These are phyloP conservation scores for Echium plantagineum DNA, from an alignment of 257 asterid genomes.

Conservation along the genomic window DNA sequence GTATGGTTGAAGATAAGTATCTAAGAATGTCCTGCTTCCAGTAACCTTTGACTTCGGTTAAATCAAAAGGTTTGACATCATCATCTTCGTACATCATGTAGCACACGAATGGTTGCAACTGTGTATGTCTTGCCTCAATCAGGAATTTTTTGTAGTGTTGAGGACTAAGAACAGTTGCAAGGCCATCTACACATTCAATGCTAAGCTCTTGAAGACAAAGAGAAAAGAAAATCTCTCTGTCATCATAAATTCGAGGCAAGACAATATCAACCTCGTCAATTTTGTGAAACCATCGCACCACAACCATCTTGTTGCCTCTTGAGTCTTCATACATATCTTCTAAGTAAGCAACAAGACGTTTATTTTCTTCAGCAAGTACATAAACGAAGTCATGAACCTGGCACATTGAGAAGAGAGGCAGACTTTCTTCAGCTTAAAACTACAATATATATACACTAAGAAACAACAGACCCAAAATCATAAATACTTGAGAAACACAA, in stretches of 20 bases:
- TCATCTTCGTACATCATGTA: constrained; percentile 55
- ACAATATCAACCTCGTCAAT: constrained; percentile 87
- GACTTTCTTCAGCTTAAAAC: neutral
- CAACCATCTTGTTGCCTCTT: constrained; percentile 77
- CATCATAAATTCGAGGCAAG: constrained; percentile 68
- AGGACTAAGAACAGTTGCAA: constrained; percentile 79
- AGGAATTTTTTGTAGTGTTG: constrained; percentile 51
- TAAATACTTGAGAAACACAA: neutral
- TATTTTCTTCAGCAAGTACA: constrained; percentile 70
- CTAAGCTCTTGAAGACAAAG: constrained; percentile 89
- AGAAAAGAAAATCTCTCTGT: constrained; percentile 92
- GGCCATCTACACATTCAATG: constrained; percentile 89
- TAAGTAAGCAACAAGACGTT: constrained; percentile 67
- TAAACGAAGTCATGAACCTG: constrained; percentile 72
- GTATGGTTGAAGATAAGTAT: constrained; percentile 15
- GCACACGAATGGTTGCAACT: constrained; percentile 61
- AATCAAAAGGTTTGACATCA: constrained; percentile 51
- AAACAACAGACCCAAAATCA: constrained; percentile 3
- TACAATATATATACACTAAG: neutral
- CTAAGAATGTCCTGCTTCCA: constrained; percentile 56
- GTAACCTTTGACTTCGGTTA: constrained; percentile 58
- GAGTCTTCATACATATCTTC: constrained; percentile 79
- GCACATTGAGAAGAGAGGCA: neutral
- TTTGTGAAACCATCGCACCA: constrained; percentile 96
- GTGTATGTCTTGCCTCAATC: constrained; percentile 26